phyloP scores from a whole-genome alignment of 768 basidiomycete genomes.

The Vararia minispora region DNA sequence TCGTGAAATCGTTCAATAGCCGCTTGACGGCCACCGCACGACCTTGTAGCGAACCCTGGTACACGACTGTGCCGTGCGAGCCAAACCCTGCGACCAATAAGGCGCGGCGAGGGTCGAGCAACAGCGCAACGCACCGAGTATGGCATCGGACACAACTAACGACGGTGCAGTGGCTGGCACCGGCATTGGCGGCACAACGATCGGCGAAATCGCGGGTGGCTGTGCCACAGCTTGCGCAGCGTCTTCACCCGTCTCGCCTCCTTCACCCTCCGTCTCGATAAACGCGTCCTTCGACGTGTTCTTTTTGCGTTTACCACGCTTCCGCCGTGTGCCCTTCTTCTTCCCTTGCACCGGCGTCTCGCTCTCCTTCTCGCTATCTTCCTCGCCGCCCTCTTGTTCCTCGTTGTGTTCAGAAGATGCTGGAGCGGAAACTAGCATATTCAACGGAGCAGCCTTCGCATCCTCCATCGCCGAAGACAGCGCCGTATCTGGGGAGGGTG shows the following conservation, averaged over 20 bases:
- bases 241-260: conserved; percentile 11
- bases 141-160: conserved; percentile 58
- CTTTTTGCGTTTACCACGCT: conserved; percentile 12
- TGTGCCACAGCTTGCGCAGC: conserved; percentile 7
- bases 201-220: conserved; percentile 6
- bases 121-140: conserved; percentile 46
- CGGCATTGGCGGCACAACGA: conserved; percentile 17
- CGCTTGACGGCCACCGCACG: conserved; percentile 98
- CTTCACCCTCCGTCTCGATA: conserved; percentile 13
- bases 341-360: conserved; percentile 27
- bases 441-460: conserved; percentile 5
- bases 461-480: too few species aligned
- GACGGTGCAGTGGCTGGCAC: conserved; percentile 27
- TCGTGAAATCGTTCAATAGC: conserved; percentile 89
- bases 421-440: neutral
- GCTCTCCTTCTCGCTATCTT: conserved; percentile 51
- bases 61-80: conserved; percentile 95
- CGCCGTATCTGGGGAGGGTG: too few species aligned
- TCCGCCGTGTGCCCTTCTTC: conserved; percentile 21
- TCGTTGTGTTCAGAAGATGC: conserved; percentile 11
- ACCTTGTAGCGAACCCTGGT: conserved; percentile 89
- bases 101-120: neutral
- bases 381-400: conserved; percentile 33
- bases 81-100: conserved; percentile 60
- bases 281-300: conserved; percentile 16